Evolutionary conservation across 164 flowering plant genomes (phyloP).

Genomic region (Litsea cubeba): DNA sequence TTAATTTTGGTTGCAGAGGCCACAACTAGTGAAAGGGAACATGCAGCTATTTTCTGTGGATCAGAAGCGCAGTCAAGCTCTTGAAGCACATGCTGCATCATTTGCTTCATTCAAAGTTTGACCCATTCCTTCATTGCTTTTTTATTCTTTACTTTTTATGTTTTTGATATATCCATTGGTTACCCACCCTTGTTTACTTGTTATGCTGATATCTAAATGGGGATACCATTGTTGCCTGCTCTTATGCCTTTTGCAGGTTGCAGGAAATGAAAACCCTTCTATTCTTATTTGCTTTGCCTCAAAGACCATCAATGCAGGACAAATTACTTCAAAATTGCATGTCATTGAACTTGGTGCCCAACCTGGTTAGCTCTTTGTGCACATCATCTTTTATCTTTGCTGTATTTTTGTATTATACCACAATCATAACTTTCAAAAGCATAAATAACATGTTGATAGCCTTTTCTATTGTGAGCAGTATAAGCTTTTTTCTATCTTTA

Average conservation of each 20-base stretch:
- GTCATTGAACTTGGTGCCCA: constrained; percentile 99
- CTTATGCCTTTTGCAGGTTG: constrained; percentile 46
- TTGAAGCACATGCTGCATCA: constrained; percentile 99
- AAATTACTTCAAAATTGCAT: constrained; percentile 86
- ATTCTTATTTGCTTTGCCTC: constrained; percentile 81
- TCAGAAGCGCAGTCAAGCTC: constrained; percentile 99
- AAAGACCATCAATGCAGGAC: constrained; percentile 88
- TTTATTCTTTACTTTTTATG: background rate
- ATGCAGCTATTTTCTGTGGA: constrained; percentile 98
- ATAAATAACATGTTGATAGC: too few species aligned
- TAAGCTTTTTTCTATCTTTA: background rate
- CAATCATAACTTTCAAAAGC: too few species aligned
- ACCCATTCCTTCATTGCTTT: background rate
- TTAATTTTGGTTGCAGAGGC: constrained; percentile 48
- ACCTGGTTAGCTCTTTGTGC: constrained; percentile 51
- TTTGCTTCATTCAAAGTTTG: constrained; percentile 79
- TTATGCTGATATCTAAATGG: background rate
- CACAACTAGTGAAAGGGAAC: constrained; percentile 93
- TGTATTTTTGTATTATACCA: background rate
- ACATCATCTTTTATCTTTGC: background rate
- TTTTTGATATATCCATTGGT: background rate
- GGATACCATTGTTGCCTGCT: background rate
- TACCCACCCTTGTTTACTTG: background rate
- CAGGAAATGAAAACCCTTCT: constrained; percentile 87
- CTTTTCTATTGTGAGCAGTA: background rate